phyloP scores from a whole-genome alignment of 805 yeast species.

The Soucietia sequanensis region DNA sequence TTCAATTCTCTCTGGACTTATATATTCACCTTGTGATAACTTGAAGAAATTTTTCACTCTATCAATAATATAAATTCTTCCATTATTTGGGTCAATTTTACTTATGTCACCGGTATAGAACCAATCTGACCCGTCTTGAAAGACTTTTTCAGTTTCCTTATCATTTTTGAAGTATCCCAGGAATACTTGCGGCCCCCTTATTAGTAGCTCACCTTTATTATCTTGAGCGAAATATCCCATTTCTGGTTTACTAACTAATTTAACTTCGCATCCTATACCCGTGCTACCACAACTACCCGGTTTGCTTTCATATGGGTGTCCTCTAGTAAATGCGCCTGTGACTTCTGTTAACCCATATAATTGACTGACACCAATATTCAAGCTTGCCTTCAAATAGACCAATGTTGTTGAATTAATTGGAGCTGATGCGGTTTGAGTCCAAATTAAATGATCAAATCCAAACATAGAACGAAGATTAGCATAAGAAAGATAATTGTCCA shows the following conservation, averaged over 20 bases:
- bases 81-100: constrained; percentile 43
- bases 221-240: constrained; percentile 19
- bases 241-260: constrained; percentile 12
- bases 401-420: constrained; percentile 23
- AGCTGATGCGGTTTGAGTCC: constrained; percentile 32
- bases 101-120: constrained; percentile 66
- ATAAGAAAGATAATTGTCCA: constrained; percentile 16
- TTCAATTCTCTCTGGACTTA: constrained; percentile 76
- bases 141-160: constrained; percentile 50
- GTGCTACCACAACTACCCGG: constrained; percentile 28
- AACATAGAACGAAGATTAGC: constrained; percentile 30
- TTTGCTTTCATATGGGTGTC: constrained; percentile 15
- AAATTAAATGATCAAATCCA: constrained; percentile 28
- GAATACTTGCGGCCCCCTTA: constrained; percentile 67
- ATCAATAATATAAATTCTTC: constrained; percentile 63
- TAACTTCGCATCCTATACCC: constrained; percentile 17
- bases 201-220: constrained; percentile 44
- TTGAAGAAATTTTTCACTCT: constrained; percentile 80
- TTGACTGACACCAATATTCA: constrained; percentile 26
- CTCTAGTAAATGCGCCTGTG: constrained; percentile 19
- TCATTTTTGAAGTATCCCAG: constrained; percentile 53
- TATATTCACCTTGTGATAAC: constrained; percentile 52
- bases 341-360: constrained; percentile 37
- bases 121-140: constrained; percentile 60
- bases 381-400: constrained; percentile 22